These are phyloP conservation scores for Nigrograna mackinnonii DNA, from an alignment of 2,329 filamentous ascomycete genomes.

Conservation along the genomic window DNA sequence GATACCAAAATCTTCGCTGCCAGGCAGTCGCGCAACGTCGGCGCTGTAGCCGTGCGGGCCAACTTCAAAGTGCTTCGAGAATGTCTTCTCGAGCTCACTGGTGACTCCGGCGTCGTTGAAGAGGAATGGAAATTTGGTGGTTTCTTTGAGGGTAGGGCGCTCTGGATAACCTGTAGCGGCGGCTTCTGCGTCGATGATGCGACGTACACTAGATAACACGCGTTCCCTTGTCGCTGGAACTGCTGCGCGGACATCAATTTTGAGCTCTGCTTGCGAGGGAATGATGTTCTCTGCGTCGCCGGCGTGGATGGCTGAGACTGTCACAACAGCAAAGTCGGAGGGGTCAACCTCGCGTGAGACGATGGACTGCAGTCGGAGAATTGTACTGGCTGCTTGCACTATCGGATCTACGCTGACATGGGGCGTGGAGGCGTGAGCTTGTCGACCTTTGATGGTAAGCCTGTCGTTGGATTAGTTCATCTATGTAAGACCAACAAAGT, in stretches of 20 bases:
- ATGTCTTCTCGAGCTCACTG: slow-evolving; percentile 46
- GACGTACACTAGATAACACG: slow-evolving; percentile 52
- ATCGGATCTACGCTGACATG: slow-evolving; percentile 62
- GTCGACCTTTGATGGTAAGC: slow-evolving; percentile 61
- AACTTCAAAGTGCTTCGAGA: slow-evolving; percentile 49
- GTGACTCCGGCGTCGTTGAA: slow-evolving; percentile 56
- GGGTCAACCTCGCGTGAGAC: slow-evolving; percentile 60
- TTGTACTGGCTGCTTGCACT: slow-evolving; percentile 59
- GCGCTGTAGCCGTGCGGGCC: slow-evolving; percentile 35
- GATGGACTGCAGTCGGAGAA: slow-evolving; percentile 63
- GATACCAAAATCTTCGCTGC: slow-evolving; percentile 63
- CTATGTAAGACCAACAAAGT: neutral
- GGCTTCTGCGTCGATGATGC: slow-evolving; percentile 61
- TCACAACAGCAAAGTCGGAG: slow-evolving; percentile 60
- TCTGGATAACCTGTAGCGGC: slow-evolving; percentile 50
- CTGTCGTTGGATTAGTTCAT: slow-evolving; percentile 38
- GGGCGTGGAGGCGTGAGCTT: slow-evolving; percentile 62
- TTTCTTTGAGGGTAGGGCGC: slow-evolving; percentile 47
- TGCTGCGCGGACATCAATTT: slow-evolving; percentile 58
- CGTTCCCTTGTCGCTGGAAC: slow-evolving; percentile 49
- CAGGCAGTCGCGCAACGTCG: slow-evolving; percentile 47
- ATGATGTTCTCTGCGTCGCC: slow-evolving; percentile 66
- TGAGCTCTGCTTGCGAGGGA: slow-evolving; percentile 56
- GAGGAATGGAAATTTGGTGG: slow-evolving; percentile 50
- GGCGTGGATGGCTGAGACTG: slow-evolving; percentile 61